Percentiles rank a stretch among this genome's conserved stretches.
phyloP scores from a whole-genome alignment of 1,284 basidiomycete species.

The Ustilago tritici region DNA sequence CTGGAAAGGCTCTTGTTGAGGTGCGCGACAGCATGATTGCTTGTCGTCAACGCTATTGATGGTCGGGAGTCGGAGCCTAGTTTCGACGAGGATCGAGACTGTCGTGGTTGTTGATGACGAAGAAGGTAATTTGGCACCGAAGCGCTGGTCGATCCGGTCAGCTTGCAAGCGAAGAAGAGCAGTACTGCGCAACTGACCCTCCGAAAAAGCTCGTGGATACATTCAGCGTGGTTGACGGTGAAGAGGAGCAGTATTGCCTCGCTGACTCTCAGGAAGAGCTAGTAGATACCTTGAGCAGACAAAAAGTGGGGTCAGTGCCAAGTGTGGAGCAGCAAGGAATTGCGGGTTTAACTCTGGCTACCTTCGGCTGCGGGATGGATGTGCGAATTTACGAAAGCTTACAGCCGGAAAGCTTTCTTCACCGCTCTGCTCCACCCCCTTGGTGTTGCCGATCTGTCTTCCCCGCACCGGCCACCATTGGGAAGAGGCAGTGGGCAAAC shows the following conservation, averaged over 20 bases:
- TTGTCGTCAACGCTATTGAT: neutral
- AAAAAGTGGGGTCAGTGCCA: neutral
- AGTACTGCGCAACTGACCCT: neutral
- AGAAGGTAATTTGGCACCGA: neutral
- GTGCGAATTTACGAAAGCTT: conserved; percentile 32
- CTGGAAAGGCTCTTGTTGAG: neutral
- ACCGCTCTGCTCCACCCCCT: neutral
- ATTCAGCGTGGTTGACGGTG: neutral
- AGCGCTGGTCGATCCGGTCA: neutral
- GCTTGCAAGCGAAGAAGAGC: neutral
- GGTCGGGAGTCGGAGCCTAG: neutral
- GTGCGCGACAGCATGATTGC: conserved; percentile 14
- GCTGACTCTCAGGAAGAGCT: neutral
- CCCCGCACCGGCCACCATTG: conserved; percentile 13
- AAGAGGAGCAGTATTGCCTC: neutral
- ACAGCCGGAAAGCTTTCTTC: neutral
- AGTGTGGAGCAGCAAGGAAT: neutral
- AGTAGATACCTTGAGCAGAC: neutral
- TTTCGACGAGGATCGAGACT: neutral
- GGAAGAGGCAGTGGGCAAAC: neutral
- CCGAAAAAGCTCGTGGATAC: neutral
- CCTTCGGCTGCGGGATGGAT: neutral
- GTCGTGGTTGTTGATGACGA: neutral
- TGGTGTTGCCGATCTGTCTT: conserved; percentile 4
- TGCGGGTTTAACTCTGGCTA: conserved; percentile 21